Evolutionary conservation across 345 rosid species (phyloP).

Genomic region (Melastoma malabathricum): DNA sequence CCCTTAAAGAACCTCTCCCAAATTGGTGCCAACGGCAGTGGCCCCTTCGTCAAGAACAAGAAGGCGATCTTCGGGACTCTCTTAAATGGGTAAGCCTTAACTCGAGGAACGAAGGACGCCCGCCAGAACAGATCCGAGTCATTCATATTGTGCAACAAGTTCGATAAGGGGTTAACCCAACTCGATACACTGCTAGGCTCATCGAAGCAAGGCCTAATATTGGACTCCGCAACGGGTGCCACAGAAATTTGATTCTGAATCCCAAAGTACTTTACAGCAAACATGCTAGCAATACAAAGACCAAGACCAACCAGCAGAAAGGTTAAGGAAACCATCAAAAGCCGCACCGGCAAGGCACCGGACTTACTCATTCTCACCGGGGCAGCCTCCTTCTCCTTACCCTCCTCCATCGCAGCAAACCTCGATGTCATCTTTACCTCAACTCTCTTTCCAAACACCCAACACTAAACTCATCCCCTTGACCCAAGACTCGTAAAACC

Average conservation of each 20-base stretch:
- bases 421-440: neutral
- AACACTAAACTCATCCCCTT: too few species aligned
- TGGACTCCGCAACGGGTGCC: conserved; percentile 2
- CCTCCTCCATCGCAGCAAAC: conserved; percentile 9
- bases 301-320: conserved; percentile 22
- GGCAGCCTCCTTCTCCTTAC: conserved; percentile 8
- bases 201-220: conserved; percentile 10
- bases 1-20: conserved; percentile 83
- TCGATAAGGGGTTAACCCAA: conserved; percentile 13
- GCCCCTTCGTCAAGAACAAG: conserved; percentile 71
- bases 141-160: conserved; percentile 19
- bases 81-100: conserved; percentile 24
- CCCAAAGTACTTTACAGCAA: conserved; percentile 14
- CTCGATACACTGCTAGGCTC: conserved; percentile 5
- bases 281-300: conserved; percentile 16
- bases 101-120: conserved; percentile 44
- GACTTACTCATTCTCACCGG: conserved; percentile 2
- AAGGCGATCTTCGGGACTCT: conserved; percentile 62
- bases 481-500: too few species aligned
- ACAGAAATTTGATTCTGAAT: conserved; percentile 7
- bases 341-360: conserved; percentile 16
- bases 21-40: conserved; percentile 53
- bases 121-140: conserved; percentile 51
- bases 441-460: too few species aligned
- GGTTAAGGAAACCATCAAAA: conserved; percentile 15